phyloP scores from a whole-genome alignment of 2,329 filamentous ascomycete genomes.

The Diaporthe capsici region DNA sequence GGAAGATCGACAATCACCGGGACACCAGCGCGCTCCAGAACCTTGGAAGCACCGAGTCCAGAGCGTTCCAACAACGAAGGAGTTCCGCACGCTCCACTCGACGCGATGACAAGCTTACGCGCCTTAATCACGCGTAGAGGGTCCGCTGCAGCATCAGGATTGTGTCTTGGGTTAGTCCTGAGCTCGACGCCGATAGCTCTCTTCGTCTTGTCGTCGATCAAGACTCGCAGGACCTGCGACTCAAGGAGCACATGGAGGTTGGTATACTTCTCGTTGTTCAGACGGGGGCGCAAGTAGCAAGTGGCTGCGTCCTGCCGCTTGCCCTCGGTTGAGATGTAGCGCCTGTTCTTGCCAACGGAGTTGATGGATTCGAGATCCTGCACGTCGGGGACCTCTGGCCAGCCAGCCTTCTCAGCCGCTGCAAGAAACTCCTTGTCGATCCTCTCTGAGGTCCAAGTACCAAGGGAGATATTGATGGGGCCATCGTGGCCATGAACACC shows the following conservation, averaged over 20 bases:
- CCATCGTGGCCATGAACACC: slow-evolving; percentile 63
- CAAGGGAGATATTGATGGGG: slow-evolving; percentile 63
- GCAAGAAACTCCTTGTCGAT: slow-evolving; percentile 62
- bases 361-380: slow-evolving; percentile 59
- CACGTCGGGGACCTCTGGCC: slow-evolving; percentile 62
- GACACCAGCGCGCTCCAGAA: slow-evolving; percentile 64
- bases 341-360: slow-evolving; percentile 45
- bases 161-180: slow-evolving; percentile 56
- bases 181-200: slow-evolving; percentile 66
- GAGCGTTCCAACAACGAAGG: slow-evolving; percentile 65
- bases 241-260: slow-evolving; percentile 69
- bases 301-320: slow-evolving; percentile 65
- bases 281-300: slow-evolving; percentile 65
- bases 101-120: slow-evolving; percentile 60
- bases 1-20: slow-evolving; percentile 61
- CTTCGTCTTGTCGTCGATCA: slow-evolving; percentile 60
- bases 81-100: slow-evolving; percentile 57
- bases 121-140: slow-evolving; percentile 56
- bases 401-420: slow-evolving; percentile 60
- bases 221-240: slow-evolving; percentile 62
- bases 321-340: slow-evolving; percentile 54
- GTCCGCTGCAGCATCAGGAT: slow-evolving; percentile 46
- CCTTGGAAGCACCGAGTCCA: slow-evolving; percentile 60
- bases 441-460: slow-evolving; percentile 56
- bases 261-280: slow-evolving; percentile 60